These are phyloP conservation scores for Epichloe scottii DNA, from an alignment of 2,329 filamentous ascomycete genomes.

Conservation along the genomic window DNA sequence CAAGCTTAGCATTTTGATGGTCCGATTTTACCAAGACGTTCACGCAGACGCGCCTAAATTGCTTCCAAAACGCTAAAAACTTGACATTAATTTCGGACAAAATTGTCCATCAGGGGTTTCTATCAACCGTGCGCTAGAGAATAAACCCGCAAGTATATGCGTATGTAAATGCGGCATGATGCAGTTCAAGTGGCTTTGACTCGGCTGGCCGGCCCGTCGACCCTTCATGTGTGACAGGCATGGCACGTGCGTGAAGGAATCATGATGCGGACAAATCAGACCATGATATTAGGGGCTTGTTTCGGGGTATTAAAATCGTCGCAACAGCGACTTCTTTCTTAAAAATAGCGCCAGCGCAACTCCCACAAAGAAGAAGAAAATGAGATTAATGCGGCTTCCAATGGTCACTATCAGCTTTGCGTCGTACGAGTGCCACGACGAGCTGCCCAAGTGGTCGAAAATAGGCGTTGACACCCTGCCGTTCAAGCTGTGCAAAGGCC, in stretches of 20 bases:
- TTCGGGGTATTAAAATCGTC: conserved; percentile 7
- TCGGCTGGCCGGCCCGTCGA: background rate
- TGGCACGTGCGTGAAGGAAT: background rate
- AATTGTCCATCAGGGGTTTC: background rate
- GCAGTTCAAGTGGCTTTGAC: background rate
- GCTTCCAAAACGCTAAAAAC: background rate
- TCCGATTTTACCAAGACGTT: background rate
- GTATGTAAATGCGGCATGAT: conserved; percentile 1
- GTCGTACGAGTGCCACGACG: conserved; percentile 29
- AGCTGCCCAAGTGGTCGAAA: conserved; percentile 28
- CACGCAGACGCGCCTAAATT: background rate
- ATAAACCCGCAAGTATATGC: conserved; percentile 1
- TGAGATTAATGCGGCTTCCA: conserved; percentile 7
- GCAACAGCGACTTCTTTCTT: conserved; percentile 9
- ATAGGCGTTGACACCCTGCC: conserved; percentile 26
- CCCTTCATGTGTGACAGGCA: background rate
- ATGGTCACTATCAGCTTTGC: conserved; percentile 12
- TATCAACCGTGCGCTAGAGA: conserved; percentile 3
- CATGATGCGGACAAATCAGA: background rate
- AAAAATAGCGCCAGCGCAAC: conserved; percentile 10
- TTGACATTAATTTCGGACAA: background rate
- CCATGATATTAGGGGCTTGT: background rate
- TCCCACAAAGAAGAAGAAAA: conserved; percentile 11
- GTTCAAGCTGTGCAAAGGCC: conserved; percentile 26
- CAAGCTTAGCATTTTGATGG: background rate